Evolutionary conservation across 129 eudicot species (phyloP).

Genomic region (sunflower (Helianthus annuus)): DNA sequence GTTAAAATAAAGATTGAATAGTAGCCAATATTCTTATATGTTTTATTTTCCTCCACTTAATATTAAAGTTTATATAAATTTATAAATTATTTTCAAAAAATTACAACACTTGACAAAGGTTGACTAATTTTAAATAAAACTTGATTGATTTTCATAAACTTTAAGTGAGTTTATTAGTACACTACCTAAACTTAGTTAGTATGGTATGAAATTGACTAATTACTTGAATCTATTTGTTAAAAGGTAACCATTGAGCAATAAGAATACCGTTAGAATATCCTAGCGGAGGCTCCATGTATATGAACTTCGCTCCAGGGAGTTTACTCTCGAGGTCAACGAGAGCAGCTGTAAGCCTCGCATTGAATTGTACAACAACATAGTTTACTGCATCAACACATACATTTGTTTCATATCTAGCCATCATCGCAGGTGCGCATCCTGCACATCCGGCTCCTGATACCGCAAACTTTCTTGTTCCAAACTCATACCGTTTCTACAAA

Average conservation of each 20-base stretch:
- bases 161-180: too few species aligned
- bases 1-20: too few species aligned
- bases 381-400: slow-evolving; percentile 39
- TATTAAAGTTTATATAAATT: too few species aligned
- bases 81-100: too few species aligned
- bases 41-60: too few species aligned
- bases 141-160: too few species aligned
- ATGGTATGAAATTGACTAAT: too few species aligned
- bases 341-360: slow-evolving; percentile 24
- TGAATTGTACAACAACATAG: slow-evolving; percentile 32
- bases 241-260: background rate
- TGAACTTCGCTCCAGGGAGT: slow-evolving; percentile 32
- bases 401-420: slow-evolving; percentile 17
- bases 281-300: slow-evolving; percentile 30
- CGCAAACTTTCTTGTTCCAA: slow-evolving; percentile 53
- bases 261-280: slow-evolving; percentile 31
- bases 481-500: slow-evolving; percentile 28
- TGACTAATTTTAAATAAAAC: too few species aligned
- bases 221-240: background rate
- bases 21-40: too few species aligned
- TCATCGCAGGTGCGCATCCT: slow-evolving; percentile 39
- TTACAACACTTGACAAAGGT: too few species aligned
- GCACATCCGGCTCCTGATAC: slow-evolving; percentile 38
- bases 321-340: slow-evolving; percentile 30
- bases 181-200: too few species aligned